Evolutionary conservation across 306 rosid species (phyloP).

Genomic region (Vigna trinervia): DNA sequence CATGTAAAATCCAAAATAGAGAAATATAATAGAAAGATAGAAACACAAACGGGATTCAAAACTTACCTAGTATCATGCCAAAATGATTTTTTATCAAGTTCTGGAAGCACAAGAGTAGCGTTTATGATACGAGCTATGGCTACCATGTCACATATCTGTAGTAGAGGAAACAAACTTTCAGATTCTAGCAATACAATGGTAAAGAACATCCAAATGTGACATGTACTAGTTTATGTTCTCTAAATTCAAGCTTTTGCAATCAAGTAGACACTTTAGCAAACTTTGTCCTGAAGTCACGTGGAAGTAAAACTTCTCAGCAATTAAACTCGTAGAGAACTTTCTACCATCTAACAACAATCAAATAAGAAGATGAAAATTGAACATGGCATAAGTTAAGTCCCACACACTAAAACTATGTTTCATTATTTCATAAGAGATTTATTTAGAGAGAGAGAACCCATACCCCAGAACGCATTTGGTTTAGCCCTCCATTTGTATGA

Average conservation of each 20-base stretch:
- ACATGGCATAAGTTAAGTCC: slow-evolving; percentile 3
- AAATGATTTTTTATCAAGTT: slow-evolving; percentile 87
- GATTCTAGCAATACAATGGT: slow-evolving; percentile 23
- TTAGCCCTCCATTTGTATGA: slow-evolving; percentile 95
- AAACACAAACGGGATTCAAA: slow-evolving; percentile 10
- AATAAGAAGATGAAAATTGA: slow-evolving; percentile 4
- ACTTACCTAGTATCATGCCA: slow-evolving; percentile 88
- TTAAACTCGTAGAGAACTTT: slow-evolving; percentile 3
- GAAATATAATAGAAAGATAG: not conserved
- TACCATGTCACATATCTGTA: slow-evolving; percentile 98
- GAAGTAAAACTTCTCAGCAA: slow-evolving; percentile 22
- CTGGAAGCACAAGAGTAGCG: slow-evolving; percentile 95
- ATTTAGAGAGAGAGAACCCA: slow-evolving; percentile 40
- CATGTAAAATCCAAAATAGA: slow-evolving; percentile 27
- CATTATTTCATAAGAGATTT: slow-evolving; percentile 13
- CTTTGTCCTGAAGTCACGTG: slow-evolving; percentile 1
- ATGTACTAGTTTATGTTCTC: slow-evolving; percentile 12
- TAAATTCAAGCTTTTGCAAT: slow-evolving; percentile 9
- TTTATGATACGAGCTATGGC: slow-evolving; percentile 91
- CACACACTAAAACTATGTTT: slow-evolving; percentile 1
- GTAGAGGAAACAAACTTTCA: slow-evolving; percentile 43
- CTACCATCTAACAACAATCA: slow-evolving; percentile 25
- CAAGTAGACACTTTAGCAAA: slow-evolving; percentile 16
- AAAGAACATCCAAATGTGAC: slow-evolving; percentile 26
- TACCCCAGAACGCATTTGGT: slow-evolving; percentile 99